phyloP scores from a whole-genome alignment of 225 moss, liverwort and hornwort genomes.

The Pseudoscleropodium purum region DNA sequence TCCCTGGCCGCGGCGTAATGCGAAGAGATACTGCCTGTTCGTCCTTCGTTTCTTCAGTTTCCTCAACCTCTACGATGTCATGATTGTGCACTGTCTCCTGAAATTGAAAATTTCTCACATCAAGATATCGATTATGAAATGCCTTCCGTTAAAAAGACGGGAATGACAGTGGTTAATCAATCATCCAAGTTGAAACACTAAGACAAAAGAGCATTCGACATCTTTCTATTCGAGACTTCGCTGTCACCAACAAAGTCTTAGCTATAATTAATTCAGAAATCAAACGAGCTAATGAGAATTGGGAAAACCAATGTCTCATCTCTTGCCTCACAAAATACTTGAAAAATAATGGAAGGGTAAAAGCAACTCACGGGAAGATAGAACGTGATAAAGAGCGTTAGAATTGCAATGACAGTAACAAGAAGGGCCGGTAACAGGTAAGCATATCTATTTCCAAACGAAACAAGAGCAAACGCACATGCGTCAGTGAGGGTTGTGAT shows the following conservation, averaged over 20 bases:
- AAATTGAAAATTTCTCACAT: neutral
- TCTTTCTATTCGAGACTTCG: neutral
- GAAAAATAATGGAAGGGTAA: neutral
- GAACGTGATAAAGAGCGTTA: slow-evolving; percentile 13
- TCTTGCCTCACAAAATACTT: neutral
- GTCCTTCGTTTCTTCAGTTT: neutral
- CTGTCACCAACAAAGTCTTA: neutral
- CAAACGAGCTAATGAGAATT: neutral
- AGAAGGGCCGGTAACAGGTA: slow-evolving; percentile 44
- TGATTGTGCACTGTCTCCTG: slow-evolving; percentile 55
- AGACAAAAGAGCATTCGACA: neutral
- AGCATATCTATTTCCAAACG: slow-evolving; percentile 9
- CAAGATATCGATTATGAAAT: neutral
- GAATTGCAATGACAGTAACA: slow-evolving; percentile 15
- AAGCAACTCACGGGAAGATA: slow-evolving; percentile 33
- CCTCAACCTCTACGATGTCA: neutral
- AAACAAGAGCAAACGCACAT: neutral
- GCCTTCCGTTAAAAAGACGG: neutral
- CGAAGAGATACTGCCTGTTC: neutral
- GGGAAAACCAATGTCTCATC: neutral
- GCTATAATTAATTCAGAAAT: neutral
- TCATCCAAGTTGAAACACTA: neutral
- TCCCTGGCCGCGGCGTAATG: neutral
- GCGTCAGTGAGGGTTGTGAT: neutral
- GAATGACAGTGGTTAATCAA: neutral